Conservation (phyloP, 2,329 filamentous ascomycete species). For the Didymella segeticola region DNA sequence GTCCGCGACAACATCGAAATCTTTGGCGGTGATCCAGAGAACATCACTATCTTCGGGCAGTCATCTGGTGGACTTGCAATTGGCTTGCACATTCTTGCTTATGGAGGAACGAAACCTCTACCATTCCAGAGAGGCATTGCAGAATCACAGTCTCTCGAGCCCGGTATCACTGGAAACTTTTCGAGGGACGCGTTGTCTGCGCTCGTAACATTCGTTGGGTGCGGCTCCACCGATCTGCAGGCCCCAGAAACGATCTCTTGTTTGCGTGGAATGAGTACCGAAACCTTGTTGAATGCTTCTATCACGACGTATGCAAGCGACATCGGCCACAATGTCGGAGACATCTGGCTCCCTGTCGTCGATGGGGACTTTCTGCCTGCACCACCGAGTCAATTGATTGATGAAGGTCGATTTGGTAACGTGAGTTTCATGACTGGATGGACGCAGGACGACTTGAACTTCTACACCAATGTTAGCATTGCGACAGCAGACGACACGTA, state of each 20-base stretch:
- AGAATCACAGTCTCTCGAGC: constrained; percentile 58
- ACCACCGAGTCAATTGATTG: constrained; percentile 52
- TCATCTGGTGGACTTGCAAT: constrained; percentile 46
- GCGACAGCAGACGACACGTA: constrained; percentile 50
- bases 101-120: constrained; percentile 38
- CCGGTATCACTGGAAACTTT: constrained; percentile 56
- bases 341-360: constrained; percentile 59
- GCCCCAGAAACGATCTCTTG: constrained; percentile 56
- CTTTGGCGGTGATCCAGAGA: constrained; percentile 45
- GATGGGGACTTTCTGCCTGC: constrained; percentile 60
- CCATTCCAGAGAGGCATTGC: constrained; percentile 47
- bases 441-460: constrained; percentile 55
- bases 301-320: constrained; percentile 52
- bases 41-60: constrained; percentile 51
- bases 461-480: constrained; percentile 53
- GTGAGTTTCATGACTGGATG: constrained; percentile 54
- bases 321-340: constrained; percentile 51
- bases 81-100: constrained; percentile 45
- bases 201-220: constrained; percentile 53
- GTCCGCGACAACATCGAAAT: constrained; percentile 45
- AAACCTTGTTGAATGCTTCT: constrained; percentile 54
- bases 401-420: constrained; percentile 52
- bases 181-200: constrained; percentile 56
- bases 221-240: constrained; percentile 51
- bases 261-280: constrained; percentile 53